Percentiles rank a stretch among this genome's conserved stretches.
Conservation (phyloP, 805 yeast genomes). For the Suhomyces faveliae region DNA sequence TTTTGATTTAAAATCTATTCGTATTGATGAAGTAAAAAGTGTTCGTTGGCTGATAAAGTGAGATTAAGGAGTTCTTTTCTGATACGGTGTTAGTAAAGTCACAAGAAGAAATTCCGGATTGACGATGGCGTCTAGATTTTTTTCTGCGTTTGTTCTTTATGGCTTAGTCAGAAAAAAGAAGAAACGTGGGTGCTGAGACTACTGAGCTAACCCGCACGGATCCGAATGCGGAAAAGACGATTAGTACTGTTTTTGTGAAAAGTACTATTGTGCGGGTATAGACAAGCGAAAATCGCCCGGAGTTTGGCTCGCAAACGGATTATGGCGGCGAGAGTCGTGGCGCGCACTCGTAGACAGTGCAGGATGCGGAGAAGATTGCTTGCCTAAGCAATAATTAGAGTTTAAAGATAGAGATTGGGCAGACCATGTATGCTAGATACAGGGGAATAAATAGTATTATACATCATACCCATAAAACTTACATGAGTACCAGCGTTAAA, state of each 20-base stretch:
- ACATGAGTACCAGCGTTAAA: constrained; percentile 14
- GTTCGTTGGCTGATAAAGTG: background rate
- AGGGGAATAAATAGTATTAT: background rate
- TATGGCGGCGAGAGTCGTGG: background rate
- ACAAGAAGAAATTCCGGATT: constrained; percentile 2
- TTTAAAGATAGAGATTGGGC: background rate
- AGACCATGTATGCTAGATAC: background rate
- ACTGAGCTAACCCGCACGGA: background rate
- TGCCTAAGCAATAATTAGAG: background rate
- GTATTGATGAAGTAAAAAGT: background rate
- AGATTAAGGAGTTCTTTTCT: background rate
- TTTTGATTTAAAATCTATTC: background rate
- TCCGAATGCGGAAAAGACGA: constrained; percentile 1
- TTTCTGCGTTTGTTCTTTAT: background rate
- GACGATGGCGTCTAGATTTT: constrained; percentile 3
- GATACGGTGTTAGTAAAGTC: constrained; percentile 1
- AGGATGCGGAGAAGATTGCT: background rate
- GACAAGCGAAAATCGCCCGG: no score
- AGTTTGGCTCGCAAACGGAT: no score
- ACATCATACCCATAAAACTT: background rate
- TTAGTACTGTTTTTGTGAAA: background rate
- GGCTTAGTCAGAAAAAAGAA: background rate
- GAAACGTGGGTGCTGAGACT: background rate
- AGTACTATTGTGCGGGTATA: no score
- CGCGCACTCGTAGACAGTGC: background rate